Evolutionary conservation across 1,284 basidiomycete genomes (phyloP), one percentile per base, ranked within the genome.

Genomic region (Flammula alnicola): DNA sequence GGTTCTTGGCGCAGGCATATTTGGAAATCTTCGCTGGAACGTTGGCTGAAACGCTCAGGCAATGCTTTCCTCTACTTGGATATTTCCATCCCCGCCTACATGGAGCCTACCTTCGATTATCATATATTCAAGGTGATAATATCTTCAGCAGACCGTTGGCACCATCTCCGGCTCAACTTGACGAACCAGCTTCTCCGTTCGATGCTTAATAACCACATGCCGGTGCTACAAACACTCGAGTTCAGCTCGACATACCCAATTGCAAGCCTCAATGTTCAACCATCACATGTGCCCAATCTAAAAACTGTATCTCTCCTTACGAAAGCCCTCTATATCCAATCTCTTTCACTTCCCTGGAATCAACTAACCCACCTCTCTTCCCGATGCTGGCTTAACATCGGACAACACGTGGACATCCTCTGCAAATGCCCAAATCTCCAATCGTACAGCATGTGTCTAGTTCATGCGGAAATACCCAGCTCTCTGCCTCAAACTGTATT

Each of bases 321-420:
- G 3, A 54, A 52, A 35, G 33, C 52, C 25, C 25, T 60, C 49
- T 51, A 55, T 47, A 43, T 55, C 19, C 40, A 56, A 41, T 35
- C 52, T 50, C 43, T 38, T 11, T 37, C 51, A 19, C 56, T 65
- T 9, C 63, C 63, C 8, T 64, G 63, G 63, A 25, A 25, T 9
- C 60, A 63, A 33, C 44, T 64, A 5, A 58, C 52, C 11, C 51
- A 57, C 32, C 45, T 62, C 22, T 54, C 55, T 26, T 59, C 59
- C 9, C 50, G 49, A 9, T 60, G 56, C 40, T 62, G 60, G 61
- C 57, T 57, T 9, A 59, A 60, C 44, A 40, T 61, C 23, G 50
- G 52, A 16, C 55, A 57, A 30, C 63, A 64, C 32, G 41, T 62
- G 14, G 58, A 60, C 17, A 52, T 63, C 33, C 43, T 64, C 9